Percentiles rank a stretch among this genome's conserved stretches.
phyloP scores from a whole-genome alignment of 1,139 yeast genomes.

The Waltiozyma solani region DNA sequence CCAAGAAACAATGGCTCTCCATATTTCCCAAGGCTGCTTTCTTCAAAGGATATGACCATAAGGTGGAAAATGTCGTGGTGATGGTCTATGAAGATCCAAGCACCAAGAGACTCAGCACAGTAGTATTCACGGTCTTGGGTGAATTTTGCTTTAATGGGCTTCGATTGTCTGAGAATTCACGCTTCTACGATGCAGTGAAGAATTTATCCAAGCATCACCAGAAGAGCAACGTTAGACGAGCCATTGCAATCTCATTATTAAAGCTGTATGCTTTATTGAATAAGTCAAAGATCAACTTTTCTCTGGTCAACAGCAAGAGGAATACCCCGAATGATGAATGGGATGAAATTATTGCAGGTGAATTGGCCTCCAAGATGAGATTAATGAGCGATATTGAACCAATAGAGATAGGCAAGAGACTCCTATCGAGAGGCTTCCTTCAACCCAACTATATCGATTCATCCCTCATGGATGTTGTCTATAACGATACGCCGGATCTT shows the following conservation, averaged over 20 bases:
- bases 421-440: constrained; percentile 46
- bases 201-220: constrained; percentile 42
- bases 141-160: constrained; percentile 50
- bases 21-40: constrained; percentile 44
- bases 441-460: constrained; percentile 47
- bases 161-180: constrained; percentile 49
- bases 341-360: constrained; percentile 82
- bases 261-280: constrained; percentile 54
- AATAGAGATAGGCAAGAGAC: constrained; percentile 40
- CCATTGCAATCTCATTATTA: constrained; percentile 66
- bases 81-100: constrained; percentile 42
- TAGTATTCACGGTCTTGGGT: constrained; percentile 64
- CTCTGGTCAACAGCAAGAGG: not conserved
- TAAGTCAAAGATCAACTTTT: constrained; percentile 11
- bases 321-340: constrained; percentile 17
- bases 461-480: constrained; percentile 62
- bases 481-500: constrained; percentile 39
- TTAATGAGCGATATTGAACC: constrained; percentile 44
- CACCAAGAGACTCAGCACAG: constrained; percentile 42
- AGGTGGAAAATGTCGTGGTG: constrained; percentile 40
- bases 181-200: constrained; percentile 72
- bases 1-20: constrained; percentile 22
- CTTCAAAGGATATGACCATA: constrained; percentile 42
- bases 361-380: constrained; percentile 50
- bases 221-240: constrained; percentile 53